Evolutionary conservation across 768 basidiomycete species (phyloP), one percentile per base, ranked within the genome.

Genomic region (Serendipita sp.): DNA sequence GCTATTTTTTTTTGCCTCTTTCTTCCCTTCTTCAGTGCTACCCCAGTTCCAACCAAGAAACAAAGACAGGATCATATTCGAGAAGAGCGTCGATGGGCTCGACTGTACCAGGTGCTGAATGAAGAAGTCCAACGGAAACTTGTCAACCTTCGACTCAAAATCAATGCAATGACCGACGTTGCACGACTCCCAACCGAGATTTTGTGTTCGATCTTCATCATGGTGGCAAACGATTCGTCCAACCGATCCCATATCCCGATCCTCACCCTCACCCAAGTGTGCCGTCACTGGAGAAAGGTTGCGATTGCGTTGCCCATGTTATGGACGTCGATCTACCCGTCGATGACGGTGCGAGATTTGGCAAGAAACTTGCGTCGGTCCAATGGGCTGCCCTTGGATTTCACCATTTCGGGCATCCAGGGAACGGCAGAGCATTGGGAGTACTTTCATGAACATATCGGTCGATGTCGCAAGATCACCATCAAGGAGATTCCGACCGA

Each of bases 361-460:
- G 53, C 53, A 11, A 58, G 53, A 33, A 58, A 24, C 2, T 31
- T 58, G 24, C 20, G 53, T 24, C 22, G 53, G 53, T 58, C 53
- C 11, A 58, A 58, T 33, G 53, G 53, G 17, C 24, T 58, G 22
- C 22, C 53, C 17, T 31, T 58, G 31, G 53, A 58, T 33, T 58
- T 58, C 53, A 58, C 53, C 53, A 58, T 58, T 28, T 28, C 24
- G 9, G 53, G 53, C 11, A 58, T 31, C 17, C 53, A 58, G n/a
- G 53, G 53, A 4, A 58, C 22, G 17, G 53, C 53, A 33, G 30
- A 33, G 9, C 53, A 58, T 31, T 58, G 53, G 53, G 53, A 58
- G 31, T n/a, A 58, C 24, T 58, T 58, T 28, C 53, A 58, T 31
- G 53, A 58, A 58, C 53, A 58, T 31, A 58, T 58, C 28, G 53